Evolutionary conservation across 2,329 filamentous ascomycete genomes (phyloP).

Genomic region (Spiromastix sp.): DNA sequence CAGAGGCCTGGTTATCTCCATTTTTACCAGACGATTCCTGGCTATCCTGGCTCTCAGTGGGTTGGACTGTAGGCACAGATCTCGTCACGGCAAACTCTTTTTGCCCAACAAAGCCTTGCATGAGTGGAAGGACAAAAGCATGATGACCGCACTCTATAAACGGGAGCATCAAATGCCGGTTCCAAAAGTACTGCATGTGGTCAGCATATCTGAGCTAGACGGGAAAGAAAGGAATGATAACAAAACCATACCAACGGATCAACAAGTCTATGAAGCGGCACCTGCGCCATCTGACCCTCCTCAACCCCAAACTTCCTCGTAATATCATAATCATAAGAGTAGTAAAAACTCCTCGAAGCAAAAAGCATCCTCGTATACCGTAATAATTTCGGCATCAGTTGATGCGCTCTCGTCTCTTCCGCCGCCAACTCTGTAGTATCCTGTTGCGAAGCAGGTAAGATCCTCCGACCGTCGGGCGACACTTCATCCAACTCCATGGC

Average conservation of each 20-base stretch:
- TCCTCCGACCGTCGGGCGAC: conserved; percentile 5
- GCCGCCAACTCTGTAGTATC: no score
- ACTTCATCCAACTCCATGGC: conserved; percentile 12
- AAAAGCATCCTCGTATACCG: conserved; percentile 78
- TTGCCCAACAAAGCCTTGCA: conserved; percentile 93
- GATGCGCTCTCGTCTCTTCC: conserved; percentile 33
- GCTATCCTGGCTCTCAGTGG: conserved; percentile 8
- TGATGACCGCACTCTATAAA: conserved; percentile 67
- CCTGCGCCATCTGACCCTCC: conserved; percentile 30
- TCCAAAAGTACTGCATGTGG: conserved; percentile 69
- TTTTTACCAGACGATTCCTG: conserved; percentile 18
- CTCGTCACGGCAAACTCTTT: conserved; percentile 62
- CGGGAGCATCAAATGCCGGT: conserved; percentile 60
- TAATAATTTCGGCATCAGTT: conserved; percentile 71
- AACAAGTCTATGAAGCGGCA: conserved; percentile 60
- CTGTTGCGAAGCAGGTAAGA: not conserved
- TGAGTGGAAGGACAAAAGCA: conserved; percentile 63
- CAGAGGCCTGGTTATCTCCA: conserved; percentile 24
- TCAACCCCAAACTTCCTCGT: conserved; percentile 52
- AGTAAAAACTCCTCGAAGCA: conserved; percentile 80
- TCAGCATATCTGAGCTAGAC: conserved; percentile 2
- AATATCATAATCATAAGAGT: conserved; percentile 88
- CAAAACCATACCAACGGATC: conserved; percentile 52
- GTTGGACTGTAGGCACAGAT: conserved; percentile 11
- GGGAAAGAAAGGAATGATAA: conserved; percentile 1